Evolutionary conservation across 2,329 filamentous ascomycete genomes (phyloP).

Genomic region (Metarhizium humberi): DNA sequence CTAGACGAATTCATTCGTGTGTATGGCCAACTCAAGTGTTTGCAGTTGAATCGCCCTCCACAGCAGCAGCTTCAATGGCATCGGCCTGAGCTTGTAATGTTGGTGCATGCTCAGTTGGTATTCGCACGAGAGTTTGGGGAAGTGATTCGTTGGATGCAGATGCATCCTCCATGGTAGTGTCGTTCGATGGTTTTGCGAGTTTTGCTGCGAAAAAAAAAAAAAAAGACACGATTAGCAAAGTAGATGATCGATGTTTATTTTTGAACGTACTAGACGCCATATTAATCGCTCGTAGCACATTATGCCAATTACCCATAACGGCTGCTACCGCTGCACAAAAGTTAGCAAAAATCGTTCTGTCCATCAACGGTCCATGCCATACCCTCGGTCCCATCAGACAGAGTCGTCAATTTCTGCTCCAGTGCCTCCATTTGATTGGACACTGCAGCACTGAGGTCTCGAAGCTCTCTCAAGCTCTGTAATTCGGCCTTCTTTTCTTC

Average conservation of each 20-base stretch:
- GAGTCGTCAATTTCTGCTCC: conserved; percentile 66
- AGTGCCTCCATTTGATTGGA: conserved; percentile 76
- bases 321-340: conserved; percentile 60
- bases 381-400: conserved; percentile 79
- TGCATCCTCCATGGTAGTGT: conserved; percentile 19
- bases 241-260: conserved; percentile 7
- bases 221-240: neutral
- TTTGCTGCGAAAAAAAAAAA: conserved; percentile 48
- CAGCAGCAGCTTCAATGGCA: conserved; percentile 33
- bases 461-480: conserved; percentile 66
- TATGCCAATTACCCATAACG: conserved; percentile 84
- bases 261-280: conserved; percentile 66
- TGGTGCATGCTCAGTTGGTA: conserved; percentile 70
- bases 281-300: conserved; percentile 73
- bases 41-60: conserved; percentile 22
- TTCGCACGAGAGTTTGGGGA: conserved; percentile 75
- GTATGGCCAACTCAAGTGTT: conserved; percentile 4
- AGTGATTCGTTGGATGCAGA: conserved; percentile 39
- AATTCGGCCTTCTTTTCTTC: conserved; percentile 80
- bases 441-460: conserved; percentile 68
- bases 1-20: neutral
- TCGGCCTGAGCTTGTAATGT: conserved; percentile 53
- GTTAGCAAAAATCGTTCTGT: conserved; percentile 11
- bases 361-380: conserved; percentile 6
- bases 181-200: conserved; percentile 51